Evolutionary conservation across 2,329 filamentous ascomycete species (phyloP), one percentile per base, ranked within the genome.

Genomic region (Incumbomyces lentus): DNA sequence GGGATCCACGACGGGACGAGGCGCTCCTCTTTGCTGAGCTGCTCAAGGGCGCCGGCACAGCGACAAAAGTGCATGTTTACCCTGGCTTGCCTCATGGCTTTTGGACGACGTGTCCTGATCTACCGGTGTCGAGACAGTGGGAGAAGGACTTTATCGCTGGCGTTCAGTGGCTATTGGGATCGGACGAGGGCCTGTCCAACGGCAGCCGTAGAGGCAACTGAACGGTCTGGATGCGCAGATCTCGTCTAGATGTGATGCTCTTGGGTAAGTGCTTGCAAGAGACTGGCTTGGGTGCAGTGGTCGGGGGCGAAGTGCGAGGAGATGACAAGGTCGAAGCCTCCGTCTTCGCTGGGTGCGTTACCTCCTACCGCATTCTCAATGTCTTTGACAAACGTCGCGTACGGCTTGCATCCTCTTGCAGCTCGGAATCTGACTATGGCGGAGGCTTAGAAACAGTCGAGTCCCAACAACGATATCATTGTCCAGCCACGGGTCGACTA

Each of bases 1-100:
- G 67, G 50, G 72, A 74, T 57, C 70, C 71, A 1, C 52, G 71
- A 40, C 60, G 72, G 14, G 72, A 75, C 38, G 72, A 75, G 51
- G 69, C 65, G 2, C 59, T 74, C 30, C 54, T 75, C 5, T 68
- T 72, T 36, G 69, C 72, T 50, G 54, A 66, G 14, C 39, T 64
- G 8, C 46, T 71, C 49, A 58, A 68, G 19, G 57, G 64, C 33
- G 49, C 45, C 14, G 63, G 65, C 0, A 58, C 68, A 12, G 50
- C 63, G 53, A 70, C 67, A 17, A 65, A 65, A 53, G 59, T 67
- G 10, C 60, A 68, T 48, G 48, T 71, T 19, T 71, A 72, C 52
- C 45, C 26, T 10, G 40, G 68, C 0, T 60, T 63, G 44, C 67
- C 66, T 4, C 22, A 26, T 8, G 22, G 22, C 5, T 26, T 26